phyloP scores from a whole-genome alignment of 768 basidiomycete genomes.

The Chalciporus piperatus region DNA sequence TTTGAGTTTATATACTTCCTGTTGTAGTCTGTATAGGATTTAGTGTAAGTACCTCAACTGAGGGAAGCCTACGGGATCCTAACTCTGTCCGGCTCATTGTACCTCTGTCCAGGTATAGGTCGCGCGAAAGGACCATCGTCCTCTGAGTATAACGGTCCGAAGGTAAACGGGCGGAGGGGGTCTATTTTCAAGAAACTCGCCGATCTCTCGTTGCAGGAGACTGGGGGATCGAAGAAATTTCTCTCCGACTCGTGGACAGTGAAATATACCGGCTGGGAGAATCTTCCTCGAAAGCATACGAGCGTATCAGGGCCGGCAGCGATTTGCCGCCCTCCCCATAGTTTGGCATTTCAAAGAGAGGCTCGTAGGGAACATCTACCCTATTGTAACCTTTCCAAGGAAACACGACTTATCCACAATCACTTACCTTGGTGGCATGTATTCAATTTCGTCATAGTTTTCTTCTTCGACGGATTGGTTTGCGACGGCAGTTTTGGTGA shows the following conservation, averaged over 20 bases:
- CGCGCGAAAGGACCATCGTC: slow-evolving; percentile 30
- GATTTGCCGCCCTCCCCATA: slow-evolving; percentile 41
- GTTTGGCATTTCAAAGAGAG: slow-evolving; percentile 49
- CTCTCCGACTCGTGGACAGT: slow-evolving; percentile 16
- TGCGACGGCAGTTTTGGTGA: slow-evolving; percentile 17
- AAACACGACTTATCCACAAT: neutral
- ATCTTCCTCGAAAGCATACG: slow-evolving; percentile 34
- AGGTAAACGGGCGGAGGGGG: neutral
- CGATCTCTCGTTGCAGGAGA: slow-evolving; percentile 21
- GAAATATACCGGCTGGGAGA: slow-evolving; percentile 18
- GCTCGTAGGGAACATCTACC: slow-evolving; percentile 42
- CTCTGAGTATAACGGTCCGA: slow-evolving; percentile 7
- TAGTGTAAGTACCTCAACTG: neutral
- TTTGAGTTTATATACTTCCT: slow-evolving; percentile 14
- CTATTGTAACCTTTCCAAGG: slow-evolving; percentile 1
- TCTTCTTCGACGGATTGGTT: slow-evolving; percentile 28
- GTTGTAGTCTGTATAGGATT: slow-evolving; percentile 1
- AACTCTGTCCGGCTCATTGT: neutral
- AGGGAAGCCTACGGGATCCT: neutral
- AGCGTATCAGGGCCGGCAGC: slow-evolving; percentile 36
- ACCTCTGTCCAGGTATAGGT: slow-evolving; percentile 2
- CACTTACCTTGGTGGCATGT: slow-evolving; percentile 53
- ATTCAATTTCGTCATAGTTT: slow-evolving; percentile 49
- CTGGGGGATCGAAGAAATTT: slow-evolving; percentile 18
- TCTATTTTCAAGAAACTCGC: slow-evolving; percentile 11